These are phyloP conservation scores for Penicillium nordicum DNA, from an alignment of 2,329 filamentous ascomycete genomes.

Conservation along the genomic window DNA sequence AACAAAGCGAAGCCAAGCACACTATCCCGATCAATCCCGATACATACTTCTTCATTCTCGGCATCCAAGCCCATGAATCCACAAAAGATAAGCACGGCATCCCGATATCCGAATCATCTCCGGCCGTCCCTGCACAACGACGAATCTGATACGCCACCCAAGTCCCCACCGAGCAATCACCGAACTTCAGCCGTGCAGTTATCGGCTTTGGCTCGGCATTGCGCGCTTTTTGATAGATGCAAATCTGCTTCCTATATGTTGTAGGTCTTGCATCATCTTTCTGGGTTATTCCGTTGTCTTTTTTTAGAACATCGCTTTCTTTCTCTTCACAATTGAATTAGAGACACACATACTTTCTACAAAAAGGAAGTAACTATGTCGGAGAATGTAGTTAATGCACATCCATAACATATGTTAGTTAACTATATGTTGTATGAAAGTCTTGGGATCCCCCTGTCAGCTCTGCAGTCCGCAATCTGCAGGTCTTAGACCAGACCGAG, in stretches of 20 bases:
- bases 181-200: slow-evolving; percentile 15
- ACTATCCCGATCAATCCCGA: neutral
- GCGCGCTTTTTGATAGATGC: neutral
- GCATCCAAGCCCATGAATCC: neutral
- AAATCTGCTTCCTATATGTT: neutral
- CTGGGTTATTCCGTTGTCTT: neutral
- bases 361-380: neutral
- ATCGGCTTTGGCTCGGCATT: slow-evolving; percentile 12
- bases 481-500: neutral
- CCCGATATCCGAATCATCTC: slow-evolving; percentile 5
- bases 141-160: neutral
- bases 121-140: neutral
- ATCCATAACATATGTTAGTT: neutral
- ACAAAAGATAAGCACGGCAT: slow-evolving; percentile 5
- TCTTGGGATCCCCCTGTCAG: no score
- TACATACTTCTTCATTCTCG: neutral
- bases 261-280: neutral
- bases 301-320: neutral
- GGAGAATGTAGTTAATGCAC: no score
- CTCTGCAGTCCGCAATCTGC: neutral
- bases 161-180: slow-evolving; percentile 4
- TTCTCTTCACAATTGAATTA: neutral
- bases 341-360: neutral
- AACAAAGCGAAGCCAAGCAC: neutral
- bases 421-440: no score